A percentile compares a stretch with the other conserved stretches of the same genome.
phyloP scores from a whole-genome alignment of 1,284 basidiomycete genomes.

The Apiotrichum porosum region DNA sequence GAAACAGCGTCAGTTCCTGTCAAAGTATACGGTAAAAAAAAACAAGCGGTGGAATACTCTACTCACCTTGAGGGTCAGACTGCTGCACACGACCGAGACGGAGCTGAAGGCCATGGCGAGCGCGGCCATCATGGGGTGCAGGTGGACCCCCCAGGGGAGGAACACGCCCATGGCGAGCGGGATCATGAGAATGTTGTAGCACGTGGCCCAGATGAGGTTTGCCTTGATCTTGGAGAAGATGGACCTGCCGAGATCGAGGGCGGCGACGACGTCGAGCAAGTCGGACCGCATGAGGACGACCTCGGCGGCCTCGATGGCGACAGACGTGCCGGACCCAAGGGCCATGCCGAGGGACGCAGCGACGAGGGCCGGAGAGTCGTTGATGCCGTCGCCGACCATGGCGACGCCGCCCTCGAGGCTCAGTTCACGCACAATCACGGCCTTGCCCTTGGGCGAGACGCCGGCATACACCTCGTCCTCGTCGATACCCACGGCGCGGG shows the following conservation, averaged over 20 bases:
- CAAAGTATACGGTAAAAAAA: too few species aligned
- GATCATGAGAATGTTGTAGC: constrained; percentile 90
- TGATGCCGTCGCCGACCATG: constrained; percentile 99
- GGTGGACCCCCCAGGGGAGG: constrained; percentile 82
- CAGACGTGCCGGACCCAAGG: constrained; percentile 88
- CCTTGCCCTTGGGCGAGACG: constrained; percentile 91
- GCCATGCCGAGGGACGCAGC: constrained; percentile 94
- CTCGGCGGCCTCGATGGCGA: constrained; percentile 96
- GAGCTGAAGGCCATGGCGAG: constrained; percentile 97
- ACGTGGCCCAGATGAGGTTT: constrained; percentile 86
- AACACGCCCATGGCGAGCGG: constrained; percentile 98
- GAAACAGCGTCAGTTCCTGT: too few species aligned
- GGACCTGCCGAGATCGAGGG: constrained; percentile 78
- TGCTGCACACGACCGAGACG: constrained; percentile 90
- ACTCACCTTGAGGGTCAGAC: constrained; percentile 77
- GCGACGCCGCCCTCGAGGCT: constrained; percentile 65
- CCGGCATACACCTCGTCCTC: constrained; percentile 75
- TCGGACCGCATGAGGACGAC: constrained; percentile 96
- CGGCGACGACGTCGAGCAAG: constrained; percentile 92
- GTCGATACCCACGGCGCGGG: constrained; percentile 76
- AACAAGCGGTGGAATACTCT: too few species aligned
- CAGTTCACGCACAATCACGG: constrained; percentile 70
- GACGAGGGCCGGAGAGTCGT: constrained; percentile 94
- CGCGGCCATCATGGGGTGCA: constrained; percentile 98
- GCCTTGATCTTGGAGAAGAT: constrained; percentile 83